Evolutionary conservation across 2,329 filamentous ascomycete genomes (phyloP), one percentile per base, ranked within the genome.

Genomic region (Chaetomium sp.): DNA sequence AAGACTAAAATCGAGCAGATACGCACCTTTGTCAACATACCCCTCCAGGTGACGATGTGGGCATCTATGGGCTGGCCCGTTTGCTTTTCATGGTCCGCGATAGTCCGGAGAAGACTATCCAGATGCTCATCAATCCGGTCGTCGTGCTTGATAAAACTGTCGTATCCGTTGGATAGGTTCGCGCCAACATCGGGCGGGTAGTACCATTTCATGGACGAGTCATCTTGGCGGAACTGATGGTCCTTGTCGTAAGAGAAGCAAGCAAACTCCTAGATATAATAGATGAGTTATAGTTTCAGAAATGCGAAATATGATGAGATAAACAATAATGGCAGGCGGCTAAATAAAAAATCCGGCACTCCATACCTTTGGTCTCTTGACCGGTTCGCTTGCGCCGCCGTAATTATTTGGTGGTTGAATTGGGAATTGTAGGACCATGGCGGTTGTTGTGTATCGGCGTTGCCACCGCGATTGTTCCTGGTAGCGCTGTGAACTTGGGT

Each of bases 11-110:
- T 4, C 42, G 1, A 12, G 36, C 42, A 32, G 42, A 34, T 34
- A 10, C 71, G 52, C 68, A 91, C 90, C 79, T 96, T 99, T 60
- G 94, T 97, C 86, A 99, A 91, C 90, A 97, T 96, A 40, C 94
- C 94, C 66, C 94, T 79, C 92, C 92, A 99, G 1, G 92, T 97
- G 51, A 97, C 79, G 46, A 97, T 70, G 64, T 95, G 84, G 2
- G 87, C 86, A 59, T 91, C 85, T 36, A 86, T 84, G 66, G 80
- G 85, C 65, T 81, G 78, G 2, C 81, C 80, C 0, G 79, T 82
- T 61, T 84, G 77, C 68, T 85, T 77, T 71, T 97, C 94, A 62
- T 89, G 78, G 33, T 80, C 79, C 49, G 84, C 76, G 46, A 99
- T 82, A 1, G 91, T 86, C 58, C 82, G 85, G 27, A 99, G 76